phyloP scores from a whole-genome alignment of 768 basidiomycete genomes.

The Termitomyces sp. region DNA sequence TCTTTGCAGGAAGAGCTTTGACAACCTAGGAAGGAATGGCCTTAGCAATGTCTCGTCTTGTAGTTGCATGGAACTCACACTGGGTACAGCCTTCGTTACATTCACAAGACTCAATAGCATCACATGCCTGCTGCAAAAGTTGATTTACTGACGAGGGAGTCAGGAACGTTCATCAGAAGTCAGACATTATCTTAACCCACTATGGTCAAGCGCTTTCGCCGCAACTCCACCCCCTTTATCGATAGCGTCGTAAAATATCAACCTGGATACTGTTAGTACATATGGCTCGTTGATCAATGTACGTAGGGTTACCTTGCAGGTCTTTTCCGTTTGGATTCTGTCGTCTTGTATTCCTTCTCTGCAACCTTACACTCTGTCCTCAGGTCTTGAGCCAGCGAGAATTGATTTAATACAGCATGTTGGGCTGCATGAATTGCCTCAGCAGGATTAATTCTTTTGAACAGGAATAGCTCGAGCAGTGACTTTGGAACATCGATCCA shows the following conservation, averaged over 20 bases:
- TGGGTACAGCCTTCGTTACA: slow-evolving; percentile 67
- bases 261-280: slow-evolving; percentile 32
- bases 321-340: slow-evolving; percentile 52
- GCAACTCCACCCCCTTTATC: slow-evolving; percentile 70
- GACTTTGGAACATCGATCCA: slow-evolving; percentile 73
- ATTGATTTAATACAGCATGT: slow-evolving; percentile 79
- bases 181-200: slow-evolving; percentile 29
- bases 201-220: slow-evolving; percentile 78
- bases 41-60: background rate
- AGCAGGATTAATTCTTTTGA: slow-evolving; percentile 58
- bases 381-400: slow-evolving; percentile 62
- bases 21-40: slow-evolving; percentile 44
- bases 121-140: slow-evolving; percentile 53
- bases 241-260: slow-evolving; percentile 76
- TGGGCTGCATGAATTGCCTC: slow-evolving; percentile 83
- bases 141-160: slow-evolving; percentile 37
- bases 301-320: slow-evolving; percentile 54
- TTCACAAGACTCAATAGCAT: slow-evolving; percentile 51
- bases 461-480: slow-evolving; percentile 46
- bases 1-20: slow-evolving; percentile 62
- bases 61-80: slow-evolving; percentile 38
- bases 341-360: slow-evolving; percentile 63
- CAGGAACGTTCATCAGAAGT: background rate
- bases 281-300: background rate
- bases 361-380: slow-evolving; percentile 80